phyloP scores from a whole-genome alignment of 805 yeast species.

The Zygoascus biomembranicola region DNA sequence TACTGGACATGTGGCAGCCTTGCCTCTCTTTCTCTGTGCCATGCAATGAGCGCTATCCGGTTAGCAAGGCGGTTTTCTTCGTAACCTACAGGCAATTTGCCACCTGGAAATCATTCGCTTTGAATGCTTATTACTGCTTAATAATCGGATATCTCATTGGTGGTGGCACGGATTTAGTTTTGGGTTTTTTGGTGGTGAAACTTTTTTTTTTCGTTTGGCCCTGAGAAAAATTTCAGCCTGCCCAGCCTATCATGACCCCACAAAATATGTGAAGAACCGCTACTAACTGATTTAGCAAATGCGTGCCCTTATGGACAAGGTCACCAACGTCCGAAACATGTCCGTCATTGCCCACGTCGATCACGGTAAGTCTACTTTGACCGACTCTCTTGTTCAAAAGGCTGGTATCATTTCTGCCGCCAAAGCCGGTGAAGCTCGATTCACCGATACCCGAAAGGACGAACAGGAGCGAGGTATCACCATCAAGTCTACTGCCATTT shows the following conservation, averaged over 20 bases:
- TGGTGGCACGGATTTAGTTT: too few relatives aligned
- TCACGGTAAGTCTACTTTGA: conserved; percentile 99
- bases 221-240: too few relatives aligned
- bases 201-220: too few relatives aligned
- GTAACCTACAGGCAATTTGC: background rate
- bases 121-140: background rate
- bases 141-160: background rate
- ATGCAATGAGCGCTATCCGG: too few relatives aligned
- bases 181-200: too few relatives aligned
- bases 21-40: too few relatives aligned
- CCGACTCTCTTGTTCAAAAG: conserved; percentile 97
- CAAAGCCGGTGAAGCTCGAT: conserved; percentile 99
- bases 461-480: conserved; percentile 99
- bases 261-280: background rate
- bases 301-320: conserved; percentile 99
- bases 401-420: conserved; percentile 99
- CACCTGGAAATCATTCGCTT: background rate
- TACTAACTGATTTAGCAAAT: conserved; percentile 49
- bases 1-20: too few relatives aligned
- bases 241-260: background rate
- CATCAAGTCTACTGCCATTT: conserved; percentile 97
- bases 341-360: conserved; percentile 99
- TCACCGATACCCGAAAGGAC: conserved; percentile 99
- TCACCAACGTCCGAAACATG: conserved; percentile 99
- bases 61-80: too few relatives aligned